Percentiles rank a stretch among this genome's conserved stretches.
phyloP scores from a whole-genome alignment of 2,329 filamentous ascomycete genomes.

The Hypoxylon sp. region DNA sequence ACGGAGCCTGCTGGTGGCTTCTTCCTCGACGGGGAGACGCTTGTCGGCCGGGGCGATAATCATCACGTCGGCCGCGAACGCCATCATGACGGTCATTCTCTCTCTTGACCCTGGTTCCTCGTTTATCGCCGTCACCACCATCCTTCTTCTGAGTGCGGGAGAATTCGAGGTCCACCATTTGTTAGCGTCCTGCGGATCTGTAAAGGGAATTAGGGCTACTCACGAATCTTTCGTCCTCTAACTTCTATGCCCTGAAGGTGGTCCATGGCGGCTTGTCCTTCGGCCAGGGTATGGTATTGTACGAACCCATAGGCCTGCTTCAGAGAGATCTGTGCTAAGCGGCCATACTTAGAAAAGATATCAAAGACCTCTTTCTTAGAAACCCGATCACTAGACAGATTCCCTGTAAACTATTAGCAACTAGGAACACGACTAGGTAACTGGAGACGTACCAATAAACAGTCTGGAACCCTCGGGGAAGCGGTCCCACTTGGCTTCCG shows the following conservation, averaged over 20 bases:
- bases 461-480: slow-evolving; percentile 83
- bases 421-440: slow-evolving; percentile 34
- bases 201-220: slow-evolving; percentile 58
- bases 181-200: slow-evolving; percentile 28
- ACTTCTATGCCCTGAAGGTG: slow-evolving; percentile 85
- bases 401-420: slow-evolving; percentile 71
- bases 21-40: slow-evolving; percentile 50
- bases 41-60: slow-evolving; percentile 48
- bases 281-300: slow-evolving; percentile 84
- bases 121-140: slow-evolving; percentile 78
- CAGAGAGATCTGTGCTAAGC: slow-evolving; percentile 92
- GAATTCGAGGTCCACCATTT: slow-evolving; percentile 81
- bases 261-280: slow-evolving; percentile 82
- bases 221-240: slow-evolving; percentile 93
- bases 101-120: slow-evolving; percentile 62
- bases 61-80: slow-evolving; percentile 48
- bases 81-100: slow-evolving; percentile 61
- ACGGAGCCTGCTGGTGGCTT: slow-evolving; percentile 56
- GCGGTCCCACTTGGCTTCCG: slow-evolving; percentile 84
- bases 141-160: slow-evolving; percentile 89
- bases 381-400: slow-evolving; percentile 91
- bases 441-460: slow-evolving; percentile 76
- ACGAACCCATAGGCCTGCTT: slow-evolving; percentile 98
- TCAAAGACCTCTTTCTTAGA: slow-evolving; percentile 96
- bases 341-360: slow-evolving; percentile 87